phyloP scores from a whole-genome alignment of 441 rosid genomes.

The Raphanus hybrid region DNA sequence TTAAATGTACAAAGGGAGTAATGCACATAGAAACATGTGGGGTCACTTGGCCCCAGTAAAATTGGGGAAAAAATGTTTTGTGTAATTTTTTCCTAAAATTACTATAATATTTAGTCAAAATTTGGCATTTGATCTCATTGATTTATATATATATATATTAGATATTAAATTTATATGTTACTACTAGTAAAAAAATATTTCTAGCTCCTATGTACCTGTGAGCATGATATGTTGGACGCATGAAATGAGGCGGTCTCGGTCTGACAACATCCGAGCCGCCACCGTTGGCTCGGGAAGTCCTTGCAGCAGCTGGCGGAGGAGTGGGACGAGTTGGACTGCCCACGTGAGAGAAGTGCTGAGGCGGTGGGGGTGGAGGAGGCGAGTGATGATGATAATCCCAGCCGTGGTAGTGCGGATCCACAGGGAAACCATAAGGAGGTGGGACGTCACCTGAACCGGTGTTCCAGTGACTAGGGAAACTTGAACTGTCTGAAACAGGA shows the following conservation, averaged over 20 bases:
- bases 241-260: constrained; percentile 83
- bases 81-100: no score
- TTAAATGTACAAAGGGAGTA: no score
- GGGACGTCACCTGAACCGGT: constrained; percentile 73
- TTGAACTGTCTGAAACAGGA: constrained; percentile 68
- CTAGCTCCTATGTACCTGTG: constrained; percentile 60
- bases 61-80: no score
- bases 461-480: constrained; percentile 74
- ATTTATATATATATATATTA: no score
- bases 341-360: constrained; percentile 58
- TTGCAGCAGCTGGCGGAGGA: constrained; percentile 58
- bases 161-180: no score
- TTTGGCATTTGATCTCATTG: no score
- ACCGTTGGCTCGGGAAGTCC: constrained; percentile 57
- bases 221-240: constrained; percentile 73
- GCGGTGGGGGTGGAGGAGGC: constrained; percentile 50
- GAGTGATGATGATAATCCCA: constrained; percentile 89
- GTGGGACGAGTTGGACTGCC: constrained; percentile 70
- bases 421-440: constrained; percentile 73
- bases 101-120: no score
- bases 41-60: no score
- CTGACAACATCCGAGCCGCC: constrained; percentile 66
- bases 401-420: constrained; percentile 78
- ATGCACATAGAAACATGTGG: no score
- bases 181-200: no score